Base-by-base conservation (phyloP, 1,284 basidiomycete genomes). In the Anthracocystis panici-leucophaei region DNA sequence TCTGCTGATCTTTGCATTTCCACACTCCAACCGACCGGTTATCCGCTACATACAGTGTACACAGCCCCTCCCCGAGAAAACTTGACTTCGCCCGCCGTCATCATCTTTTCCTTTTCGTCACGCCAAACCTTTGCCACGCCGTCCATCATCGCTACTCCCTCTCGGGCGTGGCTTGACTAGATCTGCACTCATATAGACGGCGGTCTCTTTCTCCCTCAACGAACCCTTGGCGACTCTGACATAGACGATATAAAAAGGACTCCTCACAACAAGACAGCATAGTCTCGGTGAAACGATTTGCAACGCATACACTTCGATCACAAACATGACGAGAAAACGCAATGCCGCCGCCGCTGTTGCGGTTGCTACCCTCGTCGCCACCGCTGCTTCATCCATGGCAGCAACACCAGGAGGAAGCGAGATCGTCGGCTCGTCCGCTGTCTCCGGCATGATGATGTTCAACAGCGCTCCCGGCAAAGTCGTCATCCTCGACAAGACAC, bases 401-500 rank as follows among this genome's bases (percentile, higher is more conserved):
- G 72, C 72, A 12, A 75, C 67, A 8, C 72, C 72, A 52, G 72
- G 72, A 29, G 63, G 66, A 27, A 75, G 72, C 53, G 62, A 69
- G 49, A 69, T 82, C 45, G 63, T 74, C 44, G 70, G 67, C 20
- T 65, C 77, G 23, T 80, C 79, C 4, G 40, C 57, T 11, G 81
- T 81, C 6, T 81, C 79, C 3, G 81, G 77, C 38, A 81, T 82
- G 78, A 82, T 82, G 81, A 56, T 82, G 50, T 80, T 72, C 63
- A 75, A 81, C 49, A 65, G 75, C 56, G 77, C 72, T 35, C 75
- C 80, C 4, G 62, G 79, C 53, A 74, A 75, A 44, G 80, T 85
- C 42, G 81, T 83, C 65, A 83, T 86, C 56, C 77, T 86, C 45
- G 85, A 86, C 79, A 86, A 86, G 67, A 78, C 76, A 20, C 84